A percentile compares a stretch with the other conserved stretches of the same genome.
Conservation (phyloP, 1,284 basidiomycete species). For the Tetrapyrgos nigripes region DNA sequence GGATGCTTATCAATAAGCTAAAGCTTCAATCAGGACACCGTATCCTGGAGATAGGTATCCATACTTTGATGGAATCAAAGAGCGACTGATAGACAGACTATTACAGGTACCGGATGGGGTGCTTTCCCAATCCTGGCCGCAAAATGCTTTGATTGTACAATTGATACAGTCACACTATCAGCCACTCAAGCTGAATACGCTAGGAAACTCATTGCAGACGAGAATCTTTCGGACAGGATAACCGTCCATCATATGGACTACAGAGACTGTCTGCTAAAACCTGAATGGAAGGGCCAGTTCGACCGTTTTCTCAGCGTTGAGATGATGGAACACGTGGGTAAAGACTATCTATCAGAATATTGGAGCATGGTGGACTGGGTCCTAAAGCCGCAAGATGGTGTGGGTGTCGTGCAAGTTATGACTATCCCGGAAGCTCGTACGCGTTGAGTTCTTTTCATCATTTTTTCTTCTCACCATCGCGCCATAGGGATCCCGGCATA, state of each 20-base stretch:
- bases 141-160: conserved; percentile 55
- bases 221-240: conserved; percentile 60
- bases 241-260: conserved; percentile 83
- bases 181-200: conserved; percentile 74
- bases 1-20: conserved; percentile 58
- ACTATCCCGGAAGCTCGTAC: conserved; percentile 79
- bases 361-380: conserved; percentile 75
- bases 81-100: no score
- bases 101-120: conserved; percentile 77
- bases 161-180: conserved; percentile 82
- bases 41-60: conserved; percentile 68
- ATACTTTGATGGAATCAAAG: not conserved
- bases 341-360: conserved; percentile 68
- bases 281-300: conserved; percentile 67
- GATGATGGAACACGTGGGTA: conserved; percentile 84
- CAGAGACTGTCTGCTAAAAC: conserved; percentile 55
- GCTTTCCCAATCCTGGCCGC: conserved; percentile 73
- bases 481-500: conserved; percentile 60
- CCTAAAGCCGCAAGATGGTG: conserved; percentile 64
- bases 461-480: not conserved
- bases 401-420: conserved; percentile 80
- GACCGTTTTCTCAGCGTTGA: conserved; percentile 79
- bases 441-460: conserved; percentile 27
- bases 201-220: conserved; percentile 59
- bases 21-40: conserved; percentile 63